A percentile compares a stretch with the other conserved stretches of the same genome.
Conservation (phyloP, 306 rosid species). For the Begonia loranthoides region DNA sequence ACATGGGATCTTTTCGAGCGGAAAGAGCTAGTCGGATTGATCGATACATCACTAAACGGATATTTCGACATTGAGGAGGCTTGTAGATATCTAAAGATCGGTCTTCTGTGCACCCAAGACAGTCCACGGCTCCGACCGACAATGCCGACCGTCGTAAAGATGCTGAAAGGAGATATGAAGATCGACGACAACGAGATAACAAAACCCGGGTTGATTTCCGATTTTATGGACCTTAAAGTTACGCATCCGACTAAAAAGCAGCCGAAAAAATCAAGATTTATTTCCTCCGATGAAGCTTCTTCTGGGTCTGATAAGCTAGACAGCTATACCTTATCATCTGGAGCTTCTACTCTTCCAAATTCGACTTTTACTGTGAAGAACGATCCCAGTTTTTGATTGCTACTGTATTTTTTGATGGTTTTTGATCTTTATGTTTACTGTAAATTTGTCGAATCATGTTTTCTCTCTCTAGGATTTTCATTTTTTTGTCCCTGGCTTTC, state of each 20-base stretch:
- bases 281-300: conserved; percentile 18
- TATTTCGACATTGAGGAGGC: conserved; percentile 80
- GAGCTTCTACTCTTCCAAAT: conserved; percentile 26
- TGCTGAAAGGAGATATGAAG: conserved; percentile 51
- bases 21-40: conserved; percentile 43
- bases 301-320: conserved; percentile 37
- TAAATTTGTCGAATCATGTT: too few relatives aligned
- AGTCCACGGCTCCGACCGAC: conserved; percentile 71
- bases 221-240: conserved; percentile 76
- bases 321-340: conserved; percentile 23
- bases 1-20: conserved; percentile 60
- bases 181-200: conserved; percentile 34
- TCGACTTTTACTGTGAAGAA: conserved; percentile 21
- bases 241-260: conserved; percentile 14
- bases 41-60: conserved; percentile 49
- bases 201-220: conserved; percentile 79
- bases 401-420: too few relatives aligned
- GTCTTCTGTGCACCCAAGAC: conserved; percentile 92
- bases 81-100: conserved; percentile 55
- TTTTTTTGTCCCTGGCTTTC: too few relatives aligned
- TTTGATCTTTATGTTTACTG: too few relatives aligned
- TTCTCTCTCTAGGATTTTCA: too few relatives aligned
- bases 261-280: conserved; percentile 6
- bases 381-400: conserved; percentile 7
- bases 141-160: conserved; percentile 81